phyloP scores from a whole-genome alignment of 2,329 filamentous ascomycete species.

The Fusarium miscanthi region DNA sequence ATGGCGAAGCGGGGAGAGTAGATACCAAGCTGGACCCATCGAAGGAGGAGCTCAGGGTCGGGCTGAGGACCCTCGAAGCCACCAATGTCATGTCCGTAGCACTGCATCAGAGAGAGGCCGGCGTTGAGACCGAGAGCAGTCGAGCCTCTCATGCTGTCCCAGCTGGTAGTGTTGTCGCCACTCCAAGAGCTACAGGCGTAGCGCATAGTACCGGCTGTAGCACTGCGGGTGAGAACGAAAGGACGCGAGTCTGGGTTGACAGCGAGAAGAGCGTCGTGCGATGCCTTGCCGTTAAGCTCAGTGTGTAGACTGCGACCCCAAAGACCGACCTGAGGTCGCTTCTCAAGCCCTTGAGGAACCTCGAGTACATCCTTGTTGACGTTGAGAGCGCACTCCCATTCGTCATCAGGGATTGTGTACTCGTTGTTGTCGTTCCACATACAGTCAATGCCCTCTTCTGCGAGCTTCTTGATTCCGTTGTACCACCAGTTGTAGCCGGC shows the following conservation, averaged over 20 bases:
- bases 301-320: conserved; percentile 78
- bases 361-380: conserved; percentile 46
- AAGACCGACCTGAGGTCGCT: conserved; percentile 66
- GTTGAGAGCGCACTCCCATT: conserved; percentile 71
- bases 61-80: conserved; percentile 81
- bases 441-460: conserved; percentile 73
- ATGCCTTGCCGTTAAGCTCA: conserved; percentile 77
- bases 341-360: conserved; percentile 50
- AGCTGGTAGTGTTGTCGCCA: conserved; percentile 79
- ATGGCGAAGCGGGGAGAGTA: conserved; percentile 79
- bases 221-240: conserved; percentile 76
- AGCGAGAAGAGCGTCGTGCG: conserved; percentile 73
- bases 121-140: conserved; percentile 77
- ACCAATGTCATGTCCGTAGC: conserved; percentile 79
- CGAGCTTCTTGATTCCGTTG: conserved; percentile 71
- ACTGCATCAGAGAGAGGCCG: conserved; percentile 75
- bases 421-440: conserved; percentile 88
- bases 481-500: conserved; percentile 79
- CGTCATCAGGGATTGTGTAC: conserved; percentile 73
- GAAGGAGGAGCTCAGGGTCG: conserved; percentile 74
- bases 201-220: conserved; percentile 75
- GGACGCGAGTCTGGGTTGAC: conserved; percentile 69
- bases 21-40: conserved; percentile 78
- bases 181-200: conserved; percentile 80
- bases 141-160: conserved; percentile 77